Percentiles rank a stretch among this genome's conserved stretches.
Conservation (phyloP, 495 filamentous ascomycete genomes). For the Pyrenula massariospora region DNA sequence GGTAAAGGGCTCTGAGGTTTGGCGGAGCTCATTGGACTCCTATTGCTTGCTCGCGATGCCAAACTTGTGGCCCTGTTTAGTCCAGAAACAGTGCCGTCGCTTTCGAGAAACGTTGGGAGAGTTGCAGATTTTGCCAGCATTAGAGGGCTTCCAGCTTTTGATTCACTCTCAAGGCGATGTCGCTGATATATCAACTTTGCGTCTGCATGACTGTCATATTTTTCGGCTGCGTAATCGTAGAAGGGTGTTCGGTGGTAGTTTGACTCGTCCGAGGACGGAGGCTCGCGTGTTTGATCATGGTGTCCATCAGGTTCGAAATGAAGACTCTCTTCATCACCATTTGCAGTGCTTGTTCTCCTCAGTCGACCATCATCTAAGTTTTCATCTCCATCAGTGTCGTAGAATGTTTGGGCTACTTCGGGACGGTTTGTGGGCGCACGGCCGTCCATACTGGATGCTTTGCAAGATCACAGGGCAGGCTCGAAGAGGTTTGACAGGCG, state of each 20-base stretch:
- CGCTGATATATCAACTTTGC: constrained; percentile 92
- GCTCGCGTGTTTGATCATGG: neutral
- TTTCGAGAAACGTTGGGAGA: constrained; percentile 7
- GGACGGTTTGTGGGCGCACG: neutral
- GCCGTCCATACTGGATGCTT: neutral
- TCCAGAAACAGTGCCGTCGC: constrained; percentile 8
- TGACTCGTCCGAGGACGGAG: neutral
- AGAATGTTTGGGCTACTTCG: neutral
- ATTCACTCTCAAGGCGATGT: constrained; percentile 55
- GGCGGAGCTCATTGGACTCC: constrained; percentile 2
- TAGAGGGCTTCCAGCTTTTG: constrained; percentile 18
- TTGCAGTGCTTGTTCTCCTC: neutral
- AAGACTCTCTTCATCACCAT: neutral
- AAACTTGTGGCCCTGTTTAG: constrained; percentile 10
- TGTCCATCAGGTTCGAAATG: neutral
- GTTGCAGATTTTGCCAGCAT: constrained; percentile 5
- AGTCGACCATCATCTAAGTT: neutral
- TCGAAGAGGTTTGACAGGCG: neutral
- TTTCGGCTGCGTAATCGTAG: constrained; percentile 81
- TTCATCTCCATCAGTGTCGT: constrained; percentile 1
- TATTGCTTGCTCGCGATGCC: constrained; percentile 13
- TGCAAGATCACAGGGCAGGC: neutral
- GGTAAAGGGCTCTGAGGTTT: constrained; percentile 1
- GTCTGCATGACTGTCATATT: constrained; percentile 79
- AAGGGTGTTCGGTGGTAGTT: constrained; percentile 60